A percentile compares a stretch with the other conserved stretches of the same genome.
phyloP scores from a whole-genome alignment of 2,329 filamentous ascomycete genomes.

The Fusarium sp. region DNA sequence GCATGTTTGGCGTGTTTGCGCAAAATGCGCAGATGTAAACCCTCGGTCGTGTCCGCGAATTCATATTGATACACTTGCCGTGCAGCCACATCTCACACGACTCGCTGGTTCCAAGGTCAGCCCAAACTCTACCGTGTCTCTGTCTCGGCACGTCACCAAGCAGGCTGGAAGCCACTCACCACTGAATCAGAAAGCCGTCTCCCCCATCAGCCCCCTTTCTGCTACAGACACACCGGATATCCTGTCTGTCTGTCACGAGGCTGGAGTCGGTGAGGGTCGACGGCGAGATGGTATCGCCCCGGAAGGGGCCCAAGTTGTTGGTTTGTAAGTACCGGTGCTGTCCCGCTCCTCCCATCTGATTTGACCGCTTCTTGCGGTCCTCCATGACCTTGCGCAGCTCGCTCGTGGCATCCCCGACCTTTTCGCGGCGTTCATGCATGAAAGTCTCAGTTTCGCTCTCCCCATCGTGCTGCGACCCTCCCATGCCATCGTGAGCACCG shows the following conservation, averaged over 20 bases:
- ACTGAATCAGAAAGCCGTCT: constrained; percentile 71
- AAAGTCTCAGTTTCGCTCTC: constrained; percentile 73
- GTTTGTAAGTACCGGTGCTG: constrained; percentile 49
- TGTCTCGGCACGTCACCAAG: background rate
- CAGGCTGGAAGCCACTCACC: constrained; percentile 57
- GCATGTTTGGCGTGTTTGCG: constrained; percentile 68
- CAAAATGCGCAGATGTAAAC: constrained; percentile 75
- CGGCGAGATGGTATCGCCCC: constrained; percentile 61
- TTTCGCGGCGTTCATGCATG: constrained; percentile 58
- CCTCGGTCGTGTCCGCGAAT: constrained; percentile 65
- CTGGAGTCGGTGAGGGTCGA: constrained; percentile 63
- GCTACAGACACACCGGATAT: constrained; percentile 70
- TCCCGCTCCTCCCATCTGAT: constrained; percentile 48
- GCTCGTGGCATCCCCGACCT: constrained; percentile 68
- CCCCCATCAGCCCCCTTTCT: constrained; percentile 57
- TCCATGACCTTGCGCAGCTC: constrained; percentile 71
- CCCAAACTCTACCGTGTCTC: constrained; percentile 6
- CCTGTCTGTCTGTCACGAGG: constrained; percentile 54
- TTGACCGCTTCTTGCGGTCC: constrained; percentile 58
- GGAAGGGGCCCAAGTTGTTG: constrained; percentile 49
- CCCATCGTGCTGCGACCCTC: constrained; percentile 53
- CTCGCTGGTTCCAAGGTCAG: constrained; percentile 59
- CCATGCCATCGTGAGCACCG: constrained; percentile 50
- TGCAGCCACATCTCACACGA: constrained; percentile 76
- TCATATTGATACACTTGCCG: constrained; percentile 72